Evolutionary conservation across 768 basidiomycete genomes (phyloP).

Genomic region (Trametes villosa): DNA sequence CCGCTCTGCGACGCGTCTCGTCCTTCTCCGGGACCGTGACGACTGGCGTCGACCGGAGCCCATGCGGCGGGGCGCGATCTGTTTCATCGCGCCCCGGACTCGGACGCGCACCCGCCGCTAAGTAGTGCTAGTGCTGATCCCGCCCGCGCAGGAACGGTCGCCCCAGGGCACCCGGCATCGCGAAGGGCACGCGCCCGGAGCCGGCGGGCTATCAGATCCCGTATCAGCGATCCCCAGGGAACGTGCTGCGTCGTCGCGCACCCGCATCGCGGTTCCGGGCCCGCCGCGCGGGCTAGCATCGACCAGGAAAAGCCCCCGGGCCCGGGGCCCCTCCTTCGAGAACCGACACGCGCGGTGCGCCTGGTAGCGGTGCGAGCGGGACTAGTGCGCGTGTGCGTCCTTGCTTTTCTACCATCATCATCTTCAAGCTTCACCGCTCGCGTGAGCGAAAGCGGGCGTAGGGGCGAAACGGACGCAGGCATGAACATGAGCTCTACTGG

Average conservation of each 20-base stretch:
- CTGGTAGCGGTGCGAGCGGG: no score
- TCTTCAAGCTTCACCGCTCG: background rate
- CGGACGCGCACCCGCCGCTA: no score
- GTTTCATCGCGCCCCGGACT: background rate
- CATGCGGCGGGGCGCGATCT: no score
- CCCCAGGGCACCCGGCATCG: background rate
- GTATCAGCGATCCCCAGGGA: slow-evolving; percentile 9
- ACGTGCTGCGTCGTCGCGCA: slow-evolving; percentile 1
- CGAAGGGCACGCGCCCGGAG: background rate
- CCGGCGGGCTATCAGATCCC: slow-evolving; percentile 11
- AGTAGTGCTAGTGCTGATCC: no score
- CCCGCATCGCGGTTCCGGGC: background rate
- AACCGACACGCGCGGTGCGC: no score
- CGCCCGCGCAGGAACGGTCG: background rate
- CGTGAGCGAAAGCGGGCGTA: background rate
- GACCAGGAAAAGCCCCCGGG: background rate
- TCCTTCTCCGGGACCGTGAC: no score
- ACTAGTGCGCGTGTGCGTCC: no score
- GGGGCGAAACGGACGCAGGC: background rate
- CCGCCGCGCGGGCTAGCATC: background rate
- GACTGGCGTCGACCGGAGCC: no score
- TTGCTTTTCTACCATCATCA: background rate
- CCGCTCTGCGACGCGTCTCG: no score
- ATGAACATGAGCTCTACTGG: background rate
- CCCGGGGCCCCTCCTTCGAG: no score